phyloP scores from a whole-genome alignment of 73 alveolate genomes.

The Blepharisma stoltei region DNA sequence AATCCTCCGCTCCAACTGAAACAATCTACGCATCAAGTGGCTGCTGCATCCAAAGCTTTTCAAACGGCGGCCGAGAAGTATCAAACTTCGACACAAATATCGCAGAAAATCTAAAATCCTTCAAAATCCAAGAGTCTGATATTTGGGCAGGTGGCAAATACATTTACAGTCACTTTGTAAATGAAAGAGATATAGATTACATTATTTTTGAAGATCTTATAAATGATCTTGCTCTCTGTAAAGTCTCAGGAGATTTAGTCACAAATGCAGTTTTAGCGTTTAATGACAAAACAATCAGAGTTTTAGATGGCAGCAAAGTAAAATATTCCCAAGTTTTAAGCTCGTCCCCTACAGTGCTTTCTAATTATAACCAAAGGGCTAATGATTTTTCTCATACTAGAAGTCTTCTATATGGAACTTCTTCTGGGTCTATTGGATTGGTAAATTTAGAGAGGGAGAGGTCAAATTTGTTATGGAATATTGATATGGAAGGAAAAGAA shows the following conservation, averaged over 20 bases:
- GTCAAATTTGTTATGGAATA: not conserved
- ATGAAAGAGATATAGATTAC: conserved; percentile 14
- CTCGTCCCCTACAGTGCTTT: not conserved
- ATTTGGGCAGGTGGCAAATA: conserved; percentile 22
- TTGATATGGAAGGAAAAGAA: not conserved
- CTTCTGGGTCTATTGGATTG: conserved; percentile 12
- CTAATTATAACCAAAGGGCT: not conserved
- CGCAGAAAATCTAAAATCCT: conserved; percentile 21
- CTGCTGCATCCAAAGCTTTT: not conserved
- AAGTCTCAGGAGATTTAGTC: conserved; percentile 25
- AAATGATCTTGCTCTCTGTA: conserved; percentile 20
- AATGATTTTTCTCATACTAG: not conserved
- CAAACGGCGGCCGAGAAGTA: conserved; percentile 4
- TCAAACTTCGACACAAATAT: conserved; percentile 22
- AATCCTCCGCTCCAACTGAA: not conserved
- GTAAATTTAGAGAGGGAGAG: not conserved
- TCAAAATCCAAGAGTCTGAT: conserved; percentile 20
- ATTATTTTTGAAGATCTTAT: not conserved
- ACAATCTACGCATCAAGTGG: conserved; percentile 22
- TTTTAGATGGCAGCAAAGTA: not conserved
- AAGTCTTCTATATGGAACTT: conserved; percentile 1
- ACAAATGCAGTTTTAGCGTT: conserved; percentile 26
- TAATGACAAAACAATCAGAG: conserved; percentile 15
- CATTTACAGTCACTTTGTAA: conserved; percentile 2
- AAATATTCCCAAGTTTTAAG: not conserved